These are phyloP conservation scores for Alternaria panax DNA, from an alignment of 2,329 filamentous ascomycete genomes.

Conservation along the genomic window DNA sequence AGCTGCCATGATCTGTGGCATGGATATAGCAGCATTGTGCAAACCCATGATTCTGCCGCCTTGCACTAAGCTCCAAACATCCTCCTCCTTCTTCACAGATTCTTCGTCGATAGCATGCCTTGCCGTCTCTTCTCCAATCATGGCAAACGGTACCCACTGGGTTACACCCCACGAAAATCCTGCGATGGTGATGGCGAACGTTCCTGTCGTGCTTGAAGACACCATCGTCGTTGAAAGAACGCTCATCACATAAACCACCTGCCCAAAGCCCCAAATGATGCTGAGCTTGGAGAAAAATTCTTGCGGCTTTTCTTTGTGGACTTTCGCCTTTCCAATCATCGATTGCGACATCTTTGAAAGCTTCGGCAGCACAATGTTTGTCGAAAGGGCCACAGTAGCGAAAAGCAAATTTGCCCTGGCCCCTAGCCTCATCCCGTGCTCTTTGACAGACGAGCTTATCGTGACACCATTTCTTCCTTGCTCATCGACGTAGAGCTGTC, in stretches of 20 bases:
- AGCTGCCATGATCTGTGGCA: neutral
- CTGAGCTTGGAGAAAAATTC: neutral
- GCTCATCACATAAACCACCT: neutral
- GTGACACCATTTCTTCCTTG: neutral
- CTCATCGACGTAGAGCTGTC: conserved; percentile 16
- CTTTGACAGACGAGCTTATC: conserved; percentile 4
- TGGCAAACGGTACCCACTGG: neutral
- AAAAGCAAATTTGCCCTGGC: conserved; percentile 13
- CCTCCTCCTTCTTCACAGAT: neutral
- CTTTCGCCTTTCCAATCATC: neutral
- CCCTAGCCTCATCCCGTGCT: conserved; percentile 9
- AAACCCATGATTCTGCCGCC: neutral
- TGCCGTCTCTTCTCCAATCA: neutral
- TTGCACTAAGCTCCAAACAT: neutral
- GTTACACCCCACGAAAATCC: neutral
- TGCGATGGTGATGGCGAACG: neutral
- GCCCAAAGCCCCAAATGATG: neutral
- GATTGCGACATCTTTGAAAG: neutral
- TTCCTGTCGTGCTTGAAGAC: neutral
- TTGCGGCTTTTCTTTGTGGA: accelerated
- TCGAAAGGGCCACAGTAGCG: conserved; percentile 11
- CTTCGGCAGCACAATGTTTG: neutral
- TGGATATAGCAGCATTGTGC: neutral
- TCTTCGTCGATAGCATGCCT: neutral
- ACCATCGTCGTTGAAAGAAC: neutral